Percentiles rank a stretch among this genome's conserved stretches.
Conservation (phyloP, 2,329 filamentous ascomycete species). For the Bipolaris zeicola region DNA sequence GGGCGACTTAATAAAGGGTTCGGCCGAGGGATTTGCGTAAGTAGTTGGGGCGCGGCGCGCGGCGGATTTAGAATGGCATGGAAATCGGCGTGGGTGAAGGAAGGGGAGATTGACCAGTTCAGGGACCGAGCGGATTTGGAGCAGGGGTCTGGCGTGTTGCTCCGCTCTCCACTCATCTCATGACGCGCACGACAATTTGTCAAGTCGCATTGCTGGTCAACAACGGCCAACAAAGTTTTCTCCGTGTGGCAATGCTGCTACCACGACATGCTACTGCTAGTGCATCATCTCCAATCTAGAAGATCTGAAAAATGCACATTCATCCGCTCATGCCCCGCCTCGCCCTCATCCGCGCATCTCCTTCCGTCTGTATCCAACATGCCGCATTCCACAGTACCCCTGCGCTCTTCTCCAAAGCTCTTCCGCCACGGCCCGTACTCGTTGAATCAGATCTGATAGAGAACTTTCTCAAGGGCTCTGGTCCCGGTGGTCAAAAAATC, state of each 20-base stretch:
- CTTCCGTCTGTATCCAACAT: slow-evolving; percentile 16
- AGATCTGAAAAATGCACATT: slow-evolving; percentile 14
- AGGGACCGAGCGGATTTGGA: slow-evolving; percentile 13
- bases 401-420: slow-evolving; percentile 25
- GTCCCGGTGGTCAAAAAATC: slow-evolving; percentile 95
- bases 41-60: background rate
- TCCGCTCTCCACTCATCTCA: background rate
- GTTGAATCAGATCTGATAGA: slow-evolving; percentile 81
- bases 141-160: background rate
- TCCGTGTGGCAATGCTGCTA: slow-evolving; percentile 18
- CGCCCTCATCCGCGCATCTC: slow-evolving; percentile 5
- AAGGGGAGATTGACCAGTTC: slow-evolving; percentile 12
- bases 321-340: slow-evolving; percentile 12
- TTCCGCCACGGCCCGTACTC: slow-evolving; percentile 75
- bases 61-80: slow-evolving; percentile 1
- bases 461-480: slow-evolving; percentile 85
- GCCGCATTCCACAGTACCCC: slow-evolving; percentile 24
- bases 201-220: background rate
- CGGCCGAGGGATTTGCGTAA: background rate
- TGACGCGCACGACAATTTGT: slow-evolving; percentile 3
- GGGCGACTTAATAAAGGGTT: background rate
- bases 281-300: slow-evolving; percentile 14
- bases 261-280: slow-evolving; percentile 13
- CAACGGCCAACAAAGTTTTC: background rate
- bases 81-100: slow-evolving; percentile 1